Evolutionary conservation across 1,284 basidiomycete species (phyloP), one percentile per base, ranked within the genome.

Genomic region (Crucibulum cyathiforme): DNA sequence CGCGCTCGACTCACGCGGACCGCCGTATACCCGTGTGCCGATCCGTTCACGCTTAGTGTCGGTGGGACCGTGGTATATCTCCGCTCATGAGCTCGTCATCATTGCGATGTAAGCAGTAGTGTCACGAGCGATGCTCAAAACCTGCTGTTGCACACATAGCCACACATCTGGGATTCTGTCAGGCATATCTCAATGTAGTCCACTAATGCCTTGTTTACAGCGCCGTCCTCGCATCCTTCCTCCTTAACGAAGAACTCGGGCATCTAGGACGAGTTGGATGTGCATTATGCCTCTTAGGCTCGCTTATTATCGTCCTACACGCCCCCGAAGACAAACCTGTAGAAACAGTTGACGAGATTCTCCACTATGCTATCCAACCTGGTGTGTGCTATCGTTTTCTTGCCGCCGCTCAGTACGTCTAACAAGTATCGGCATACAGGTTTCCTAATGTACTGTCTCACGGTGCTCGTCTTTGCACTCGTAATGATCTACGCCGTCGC

Each of bases 291-390:
- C 81, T 99, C 47, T 82, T 96, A 46, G 97, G 97, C 13, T 96
- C 95, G 5, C 82, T 98, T 60, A 93, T 99, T 71, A 98, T 99
- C 66, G 92, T 99, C 50, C 83, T 99, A 3, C 96, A 99, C 69
- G 96, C 97, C 17, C 97, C 97, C 5, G 95, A 95, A 73, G 97
- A 99, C 81, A 96, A 96, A 77, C 90, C 93, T 51, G 89, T 98
- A 36, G 82, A 93, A 69, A 98, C 96, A 0, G 96, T 99, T 17
- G 96, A 98, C 70, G 94, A 99, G 75, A 95, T 98, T 62, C 78
- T 98, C 47, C 82, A 88, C 62, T 98, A 95, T 74, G 97, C 96
- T 13, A 79, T 95, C 45, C 93, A 96, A 69, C 93, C 95, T 66
- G 94, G 95, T 95, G 64, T 57, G 86, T 76, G 17, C 8, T n/a